Base-by-base conservation (phyloP, 208 protist genomes). In the Leishmania arabica region DNA sequence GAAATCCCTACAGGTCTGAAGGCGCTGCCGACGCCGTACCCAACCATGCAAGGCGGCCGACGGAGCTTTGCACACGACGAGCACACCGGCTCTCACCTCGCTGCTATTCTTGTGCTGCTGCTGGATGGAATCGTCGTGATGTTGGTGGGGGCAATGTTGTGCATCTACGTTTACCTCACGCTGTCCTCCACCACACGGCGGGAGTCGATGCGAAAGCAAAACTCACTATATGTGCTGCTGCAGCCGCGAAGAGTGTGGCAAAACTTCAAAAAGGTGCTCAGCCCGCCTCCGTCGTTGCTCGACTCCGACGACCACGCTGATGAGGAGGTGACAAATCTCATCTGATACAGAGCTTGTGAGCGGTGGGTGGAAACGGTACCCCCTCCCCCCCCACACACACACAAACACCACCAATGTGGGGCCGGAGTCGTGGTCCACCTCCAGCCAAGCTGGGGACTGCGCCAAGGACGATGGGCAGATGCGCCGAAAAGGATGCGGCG, bases 161-260 rank as follows among this genome's bases (percentile, higher is more conserved):
- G 88, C 45, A 85, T 93, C 66, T 93, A 96, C 75, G 75, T 91
- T 1, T 89, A 87, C 83, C 82, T 96, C 53, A 85, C 84, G 6
- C 56, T 93, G 37, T 93, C 90, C 66, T 92, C 88, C 2, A 90
- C 84, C 5, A 92, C 88, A 5, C 79, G 88, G 47, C 80, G 88
- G 17, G 88, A 92, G 81, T 88, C 84, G 34, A 81, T 84, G 73
- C 78, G 78, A 34, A 85, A 77, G 68, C 80, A 89, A 66, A 86
- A 82, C 68, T 87, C 81, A 0, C 62, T 84, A 7, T 65, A 66
- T 27, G 80, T 79, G 49, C 64, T 88, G 54, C 80, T 86, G 58
- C 76, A 87, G 47, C 81, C 89, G 58, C 66, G 81, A 53, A 56
- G 71, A 49, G 75, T 91, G 66, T 88, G 76, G 78, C 64, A 49